These are phyloP conservation scores for Colletotrichum lentis DNA, from an alignment of 2,329 filamentous ascomycete genomes.

Conservation along the genomic window DNA sequence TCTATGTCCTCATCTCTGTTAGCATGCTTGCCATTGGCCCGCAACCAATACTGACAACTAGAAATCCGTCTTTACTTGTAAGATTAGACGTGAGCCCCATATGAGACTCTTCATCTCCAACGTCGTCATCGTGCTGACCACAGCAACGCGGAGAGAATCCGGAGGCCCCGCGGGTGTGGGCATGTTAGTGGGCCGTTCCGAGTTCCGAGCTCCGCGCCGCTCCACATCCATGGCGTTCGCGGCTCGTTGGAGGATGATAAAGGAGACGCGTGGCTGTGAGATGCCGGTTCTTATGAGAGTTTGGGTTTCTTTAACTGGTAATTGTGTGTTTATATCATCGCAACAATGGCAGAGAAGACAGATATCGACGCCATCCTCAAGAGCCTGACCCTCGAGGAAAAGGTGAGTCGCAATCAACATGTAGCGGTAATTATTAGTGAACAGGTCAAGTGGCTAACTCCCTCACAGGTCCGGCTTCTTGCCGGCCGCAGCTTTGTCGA, in stretches of 20 bases:
- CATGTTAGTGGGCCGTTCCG: conserved; percentile 10
- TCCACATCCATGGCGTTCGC: background rate
- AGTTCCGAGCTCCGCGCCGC: conserved; percentile 30
- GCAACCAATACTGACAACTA: too few relatives aligned
- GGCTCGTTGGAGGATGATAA: conserved; percentile 14
- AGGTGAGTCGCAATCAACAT: conserved; percentile 33
- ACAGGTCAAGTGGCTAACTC: background rate
- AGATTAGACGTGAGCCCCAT: conserved; percentile 2
- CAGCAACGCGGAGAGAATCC: conserved; percentile 20
- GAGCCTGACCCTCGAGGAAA: conserved; percentile 46
- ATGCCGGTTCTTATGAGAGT: background rate
- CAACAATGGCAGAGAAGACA: conserved; percentile 23
- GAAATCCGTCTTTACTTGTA: too few relatives aligned
- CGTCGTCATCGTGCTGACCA: conserved; percentile 9
- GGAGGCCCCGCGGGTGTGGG: background rate
- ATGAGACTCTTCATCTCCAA: background rate
- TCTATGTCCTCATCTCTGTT: too few relatives aligned
- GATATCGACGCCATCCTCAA: conserved; percentile 42
- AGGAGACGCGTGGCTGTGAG: conserved; percentile 6
- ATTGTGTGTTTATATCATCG: background rate
- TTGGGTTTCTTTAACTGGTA: background rate
- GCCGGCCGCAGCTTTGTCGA: conserved; percentile 36
- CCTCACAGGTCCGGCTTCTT: conserved; percentile 28
- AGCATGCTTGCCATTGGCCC: too few relatives aligned
- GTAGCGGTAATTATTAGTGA: background rate